Base-by-base conservation (phyloP, 371 early-diverging fungal genomes). In the Mortierella sp. region DNA sequence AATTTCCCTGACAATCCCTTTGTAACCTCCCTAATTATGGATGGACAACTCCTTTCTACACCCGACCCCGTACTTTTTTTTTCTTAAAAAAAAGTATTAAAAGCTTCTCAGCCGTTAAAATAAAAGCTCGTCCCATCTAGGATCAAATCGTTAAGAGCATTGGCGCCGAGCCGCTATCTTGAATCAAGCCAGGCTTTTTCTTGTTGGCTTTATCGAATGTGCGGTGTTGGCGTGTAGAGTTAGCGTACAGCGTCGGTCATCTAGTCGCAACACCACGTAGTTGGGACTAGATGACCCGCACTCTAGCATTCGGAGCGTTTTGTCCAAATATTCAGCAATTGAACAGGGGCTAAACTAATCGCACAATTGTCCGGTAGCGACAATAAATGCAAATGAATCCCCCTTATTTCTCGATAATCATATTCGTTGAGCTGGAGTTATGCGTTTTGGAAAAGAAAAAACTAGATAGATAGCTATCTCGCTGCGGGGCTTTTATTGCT, bases 1-100 rank as follows among this genome's bases (percentile, higher is more conserved):
- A 47, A n/a, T 47, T 53, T 53, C 53, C 28, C 53, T 53, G 29
- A 53, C 53, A 53, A 53, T 28, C 23, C 53, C 53, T 53, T 53
- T 29, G 13, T 28, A 28, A 28, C 10, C 12, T 53, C 53, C 12
- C 8, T 53, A 23, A 53, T 53, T 23, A 23, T 23, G 29, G 28
- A 53, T 29, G 28, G 12, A 53, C 29, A 23, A 12, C 53, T 53
- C 53, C 53, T 53, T 53, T 53, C 29, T 53, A 53, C 2, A 53
- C 53, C 53, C 28, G 10, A 53, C 53, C 28, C 53, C 53, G 23
- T 53, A 53, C 8, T 53, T 53, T 53, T 53, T 53, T 53, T 28
- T 28, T 51, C 2, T 51, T 8, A 49, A n/a, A 23, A 49, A 23
- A 19, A 49, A 49, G n/a, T 40, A 40, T 40, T 9, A 40, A n/a